Conservation (phyloP, 2,329 filamentous ascomycete genomes). For the Fusarium sp. region DNA sequence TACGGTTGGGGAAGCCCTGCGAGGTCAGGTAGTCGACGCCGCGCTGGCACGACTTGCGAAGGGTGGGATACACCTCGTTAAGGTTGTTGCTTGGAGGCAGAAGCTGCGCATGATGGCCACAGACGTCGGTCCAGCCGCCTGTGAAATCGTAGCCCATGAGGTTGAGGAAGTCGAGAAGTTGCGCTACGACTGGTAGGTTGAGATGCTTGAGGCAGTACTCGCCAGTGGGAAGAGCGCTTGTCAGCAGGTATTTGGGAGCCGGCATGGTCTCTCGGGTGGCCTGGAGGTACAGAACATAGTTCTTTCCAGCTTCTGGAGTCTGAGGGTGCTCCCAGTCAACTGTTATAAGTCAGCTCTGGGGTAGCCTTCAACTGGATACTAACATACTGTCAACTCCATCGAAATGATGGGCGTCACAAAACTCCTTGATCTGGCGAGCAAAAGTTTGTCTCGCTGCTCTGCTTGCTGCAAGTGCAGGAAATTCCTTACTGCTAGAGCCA, state of each 20-base stretch:
- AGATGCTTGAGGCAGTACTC: slow-evolving; percentile 71
- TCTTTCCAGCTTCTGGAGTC: slow-evolving; percentile 60
- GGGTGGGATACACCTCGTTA: slow-evolving; percentile 40
- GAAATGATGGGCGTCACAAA: slow-evolving; percentile 66
- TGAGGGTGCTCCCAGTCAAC: slow-evolving; percentile 77
- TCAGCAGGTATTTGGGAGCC: slow-evolving; percentile 64
- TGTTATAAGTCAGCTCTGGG: slow-evolving; percentile 40
- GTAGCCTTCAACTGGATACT: fast-evolving
- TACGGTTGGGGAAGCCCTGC: slow-evolving; percentile 64
- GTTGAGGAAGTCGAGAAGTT: slow-evolving; percentile 69
- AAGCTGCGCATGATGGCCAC: slow-evolving; percentile 73
- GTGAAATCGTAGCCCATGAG: slow-evolving; percentile 77
- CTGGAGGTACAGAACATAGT: slow-evolving; percentile 67
- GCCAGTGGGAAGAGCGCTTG: slow-evolving; percentile 70
- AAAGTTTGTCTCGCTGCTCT: slow-evolving; percentile 61
- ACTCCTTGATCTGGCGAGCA: slow-evolving; percentile 60
- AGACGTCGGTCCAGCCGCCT: slow-evolving; percentile 68
- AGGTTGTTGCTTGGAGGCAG: slow-evolving; percentile 51
- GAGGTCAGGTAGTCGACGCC: slow-evolving; percentile 64
- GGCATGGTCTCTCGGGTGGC: slow-evolving; percentile 65
- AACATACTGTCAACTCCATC: slow-evolving; percentile 71
- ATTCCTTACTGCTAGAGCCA: slow-evolving; percentile 69
- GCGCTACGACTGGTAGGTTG: slow-evolving; percentile 60
- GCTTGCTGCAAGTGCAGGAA: slow-evolving; percentile 64
- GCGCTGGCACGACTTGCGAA: slow-evolving; percentile 60